Evolutionary conservation across 1,284 basidiomycete genomes (phyloP).

Genomic region (Inonotus obliquus): DNA sequence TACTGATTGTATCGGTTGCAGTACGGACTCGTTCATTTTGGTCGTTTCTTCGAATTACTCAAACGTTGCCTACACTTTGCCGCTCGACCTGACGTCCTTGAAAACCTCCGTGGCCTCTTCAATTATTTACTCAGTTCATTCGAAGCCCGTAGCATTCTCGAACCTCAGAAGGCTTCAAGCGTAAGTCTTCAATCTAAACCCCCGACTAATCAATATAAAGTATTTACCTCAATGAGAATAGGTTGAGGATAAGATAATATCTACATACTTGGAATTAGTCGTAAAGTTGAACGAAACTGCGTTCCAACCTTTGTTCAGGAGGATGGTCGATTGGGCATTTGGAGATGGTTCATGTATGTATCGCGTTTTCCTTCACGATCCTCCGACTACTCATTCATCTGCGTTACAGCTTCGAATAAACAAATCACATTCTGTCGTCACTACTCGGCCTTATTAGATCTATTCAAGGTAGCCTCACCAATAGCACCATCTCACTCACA

Average conservation of each 20-base stretch:
- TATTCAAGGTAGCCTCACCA: constrained; percentile 66
- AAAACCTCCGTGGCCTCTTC: constrained; percentile 72
- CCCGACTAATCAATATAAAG: neutral
- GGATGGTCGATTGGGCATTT: constrained; percentile 95
- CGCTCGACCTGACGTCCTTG: constrained; percentile 58
- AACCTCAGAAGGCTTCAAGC: constrained; percentile 28
- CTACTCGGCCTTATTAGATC: constrained; percentile 69
- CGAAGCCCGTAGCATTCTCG: constrained; percentile 48
- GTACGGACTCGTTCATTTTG: constrained; percentile 32
- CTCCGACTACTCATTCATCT: neutral
- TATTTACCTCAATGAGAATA: constrained; percentile 24
- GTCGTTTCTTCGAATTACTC: constrained; percentile 66
- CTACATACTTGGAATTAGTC: constrained; percentile 84
- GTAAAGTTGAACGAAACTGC: constrained; percentile 91
- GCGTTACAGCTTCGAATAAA: constrained; percentile 34
- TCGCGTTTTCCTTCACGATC: neutral
- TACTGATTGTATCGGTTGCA: constrained; percentile 11
- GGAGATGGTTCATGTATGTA: constrained; percentile 46
- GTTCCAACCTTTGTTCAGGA: constrained; percentile 91
- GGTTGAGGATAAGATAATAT: constrained; percentile 54
- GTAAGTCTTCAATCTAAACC: constrained; percentile 27
- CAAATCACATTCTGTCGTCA: constrained; percentile 71
- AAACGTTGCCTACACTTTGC: constrained; percentile 63
- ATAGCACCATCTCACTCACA: constrained; percentile 4
- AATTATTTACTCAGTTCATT: constrained; percentile 82